These are phyloP conservation scores for Rutstroemia sp. DNA, from an alignment of 2,329 filamentous ascomycete genomes.

Conservation along the genomic window DNA sequence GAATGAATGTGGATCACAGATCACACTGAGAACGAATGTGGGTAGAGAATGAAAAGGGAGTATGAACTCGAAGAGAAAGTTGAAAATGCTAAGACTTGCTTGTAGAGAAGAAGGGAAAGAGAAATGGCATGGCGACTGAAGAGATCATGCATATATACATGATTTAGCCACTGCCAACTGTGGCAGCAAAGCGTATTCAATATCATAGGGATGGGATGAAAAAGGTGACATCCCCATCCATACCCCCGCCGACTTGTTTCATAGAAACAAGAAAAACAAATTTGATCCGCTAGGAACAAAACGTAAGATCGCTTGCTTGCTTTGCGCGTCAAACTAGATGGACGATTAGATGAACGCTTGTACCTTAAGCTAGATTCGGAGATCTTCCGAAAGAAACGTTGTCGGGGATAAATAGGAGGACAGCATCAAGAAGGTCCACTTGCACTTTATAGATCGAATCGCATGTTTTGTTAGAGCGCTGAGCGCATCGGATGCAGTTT, in stretches of 20 bases:
- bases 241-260: not conserved
- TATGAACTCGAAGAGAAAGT: not conserved
- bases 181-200: not conserved
- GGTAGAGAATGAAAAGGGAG: not conserved
- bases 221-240: not conserved
- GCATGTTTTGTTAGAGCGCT: not conserved
- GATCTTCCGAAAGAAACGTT: not conserved
- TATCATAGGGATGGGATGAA: not conserved
- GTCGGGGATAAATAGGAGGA: not conserved
- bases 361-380: not conserved
- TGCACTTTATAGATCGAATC: not conserved
- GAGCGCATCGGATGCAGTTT: not conserved
- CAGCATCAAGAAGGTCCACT: no score
- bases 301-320: not conserved
- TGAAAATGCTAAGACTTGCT: conserved; percentile 1
- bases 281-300: not conserved
- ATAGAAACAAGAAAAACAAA: not conserved
- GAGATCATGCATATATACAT: conserved; percentile 4
- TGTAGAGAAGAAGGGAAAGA: not conserved
- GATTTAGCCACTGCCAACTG: not conserved
- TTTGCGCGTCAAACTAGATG: not conserved
- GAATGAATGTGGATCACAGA: conserved; percentile 25
- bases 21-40: conserved; percentile 19
- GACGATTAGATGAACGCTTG: not conserved
- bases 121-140: not conserved